Percentiles rank a stretch among this genome's conserved stretches.
Conservation (phyloP, 306 rosid genomes). For the Nissolia schottii region DNA sequence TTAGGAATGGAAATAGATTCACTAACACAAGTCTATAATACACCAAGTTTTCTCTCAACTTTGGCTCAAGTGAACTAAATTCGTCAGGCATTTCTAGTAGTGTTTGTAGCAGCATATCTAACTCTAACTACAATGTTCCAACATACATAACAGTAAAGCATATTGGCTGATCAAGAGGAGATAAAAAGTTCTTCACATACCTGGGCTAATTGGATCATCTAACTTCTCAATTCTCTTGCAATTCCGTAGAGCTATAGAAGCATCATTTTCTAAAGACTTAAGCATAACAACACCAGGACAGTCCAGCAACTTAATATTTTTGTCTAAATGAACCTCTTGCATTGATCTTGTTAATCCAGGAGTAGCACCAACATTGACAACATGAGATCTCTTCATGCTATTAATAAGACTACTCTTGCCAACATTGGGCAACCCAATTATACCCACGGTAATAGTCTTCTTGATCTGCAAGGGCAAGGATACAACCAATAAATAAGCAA, state of each 20-base stretch:
- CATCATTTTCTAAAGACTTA: conserved; percentile 53
- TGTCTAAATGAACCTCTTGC: conserved; percentile 92
- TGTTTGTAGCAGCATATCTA: neutral
- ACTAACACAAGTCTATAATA: neutral
- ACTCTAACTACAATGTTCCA: neutral
- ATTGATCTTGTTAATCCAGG: conserved; percentile 87
- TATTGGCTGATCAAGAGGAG: neutral
- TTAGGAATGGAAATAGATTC: neutral
- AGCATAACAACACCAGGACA: conserved; percentile 98
- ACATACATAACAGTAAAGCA: neutral
- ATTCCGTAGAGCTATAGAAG: conserved; percentile 67
- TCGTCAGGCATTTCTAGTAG: neutral
- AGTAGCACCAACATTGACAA: conserved; percentile 80
- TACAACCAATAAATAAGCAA: neutral
- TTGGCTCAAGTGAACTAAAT: neutral
- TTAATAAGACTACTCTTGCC: conserved; percentile 97
- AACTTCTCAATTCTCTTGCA: conserved; percentile 94
- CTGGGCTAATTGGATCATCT: conserved; percentile 86
- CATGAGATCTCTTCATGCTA: conserved; percentile 75
- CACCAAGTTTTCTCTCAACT: neutral
- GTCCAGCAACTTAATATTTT: conserved; percentile 79
- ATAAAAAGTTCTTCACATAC: conserved; percentile 30
- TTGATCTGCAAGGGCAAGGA: conserved; percentile 60
- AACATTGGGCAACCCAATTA: conserved; percentile 93
- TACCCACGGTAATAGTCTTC: conserved; percentile 86